Evolutionary conservation across 306 rosid genomes (phyloP).

Genomic region (Ormosia emarginata): DNA sequence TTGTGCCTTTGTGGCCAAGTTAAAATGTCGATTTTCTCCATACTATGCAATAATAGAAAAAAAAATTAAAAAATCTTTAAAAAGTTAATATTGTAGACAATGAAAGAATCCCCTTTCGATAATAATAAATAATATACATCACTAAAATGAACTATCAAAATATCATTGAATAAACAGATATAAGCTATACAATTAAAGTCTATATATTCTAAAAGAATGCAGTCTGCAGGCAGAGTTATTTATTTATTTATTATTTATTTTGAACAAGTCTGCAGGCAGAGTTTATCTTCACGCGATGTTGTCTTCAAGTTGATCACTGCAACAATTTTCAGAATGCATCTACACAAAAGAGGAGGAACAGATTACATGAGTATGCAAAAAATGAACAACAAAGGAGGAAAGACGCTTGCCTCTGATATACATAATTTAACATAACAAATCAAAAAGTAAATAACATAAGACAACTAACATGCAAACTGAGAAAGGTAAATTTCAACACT

Average conservation of each 20-base stretch:
- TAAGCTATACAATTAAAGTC: neutral
- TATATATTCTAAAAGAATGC: constrained; percentile 1
- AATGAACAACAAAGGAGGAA: neutral
- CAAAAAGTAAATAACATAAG: neutral
- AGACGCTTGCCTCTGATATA: neutral
- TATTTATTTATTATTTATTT: neutral
- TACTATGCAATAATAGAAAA: neutral
- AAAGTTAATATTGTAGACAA: neutral
- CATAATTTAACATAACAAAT: neutral
- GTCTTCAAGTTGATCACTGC: constrained; percentile 39
- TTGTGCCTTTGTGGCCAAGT: neutral
- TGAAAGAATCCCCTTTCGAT: neutral
- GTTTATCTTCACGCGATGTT: constrained; percentile 21
- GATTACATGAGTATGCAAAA: neutral
- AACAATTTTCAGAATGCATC: constrained; percentile 21
- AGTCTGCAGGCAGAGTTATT: neutral
- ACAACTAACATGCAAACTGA: neutral
- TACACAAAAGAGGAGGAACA: constrained; percentile 19
- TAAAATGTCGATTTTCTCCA: neutral
- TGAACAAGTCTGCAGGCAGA: neutral
- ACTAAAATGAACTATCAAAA: constrained; percentile 15
- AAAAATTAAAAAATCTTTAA: neutral
- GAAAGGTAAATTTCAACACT: neutral
- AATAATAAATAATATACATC: neutral
- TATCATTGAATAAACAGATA: constrained; percentile 14